These are phyloP conservation scores for Eragrostis curvula DNA, from an alignment of 176 grass and related monocot species.

Conservation along the genomic window DNA sequence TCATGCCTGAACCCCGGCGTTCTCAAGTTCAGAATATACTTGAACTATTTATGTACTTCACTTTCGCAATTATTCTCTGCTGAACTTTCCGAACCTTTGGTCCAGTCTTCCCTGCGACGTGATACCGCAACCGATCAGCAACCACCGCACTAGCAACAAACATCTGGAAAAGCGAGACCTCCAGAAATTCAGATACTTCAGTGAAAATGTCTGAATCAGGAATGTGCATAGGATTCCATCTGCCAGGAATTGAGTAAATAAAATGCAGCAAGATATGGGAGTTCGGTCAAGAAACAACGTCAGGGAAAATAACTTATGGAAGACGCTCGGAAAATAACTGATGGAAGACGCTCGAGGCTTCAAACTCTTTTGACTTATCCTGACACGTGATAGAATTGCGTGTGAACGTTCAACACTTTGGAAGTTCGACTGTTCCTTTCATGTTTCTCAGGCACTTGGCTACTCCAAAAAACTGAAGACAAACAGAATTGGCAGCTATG, in stretches of 20 bases:
- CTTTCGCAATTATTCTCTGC: background rate
- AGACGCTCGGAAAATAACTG: no score
- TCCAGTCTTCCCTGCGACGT: background rate
- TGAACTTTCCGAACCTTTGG: background rate
- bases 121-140: constrained; percentile 16
- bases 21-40: background rate
- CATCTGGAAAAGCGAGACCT: background rate
- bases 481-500: background rate
- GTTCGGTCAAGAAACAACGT: background rate
- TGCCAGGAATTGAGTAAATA: background rate
- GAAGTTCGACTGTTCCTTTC: constrained; percentile 15
- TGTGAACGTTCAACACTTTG: background rate
- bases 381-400: background rate
- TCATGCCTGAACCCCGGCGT: background rate
- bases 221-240: background rate
- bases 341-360: background rate
- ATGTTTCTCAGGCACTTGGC: background rate
- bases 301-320: background rate
- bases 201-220: background rate
- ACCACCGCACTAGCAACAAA: constrained; percentile 37
- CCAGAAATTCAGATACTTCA: background rate
- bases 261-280: background rate
- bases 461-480: constrained; percentile 5
- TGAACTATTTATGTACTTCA: no score
- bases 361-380: background rate